Base-by-base conservation (phyloP, 495 filamentous ascomycete genomes). In the Ramalina intermedia region DNA sequence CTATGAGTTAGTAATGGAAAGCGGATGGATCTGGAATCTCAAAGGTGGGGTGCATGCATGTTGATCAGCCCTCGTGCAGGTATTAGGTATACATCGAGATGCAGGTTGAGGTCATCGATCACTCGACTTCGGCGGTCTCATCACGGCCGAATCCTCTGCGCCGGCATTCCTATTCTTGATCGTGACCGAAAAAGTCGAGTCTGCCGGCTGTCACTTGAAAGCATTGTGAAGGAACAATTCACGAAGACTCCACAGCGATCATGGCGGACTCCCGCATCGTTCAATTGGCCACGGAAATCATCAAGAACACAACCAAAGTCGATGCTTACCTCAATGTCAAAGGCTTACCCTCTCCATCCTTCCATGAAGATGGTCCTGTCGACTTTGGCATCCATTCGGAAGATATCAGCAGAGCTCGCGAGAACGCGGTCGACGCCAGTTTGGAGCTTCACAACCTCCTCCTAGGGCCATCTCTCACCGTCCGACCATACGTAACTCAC, bases 211-310 rank as follows among this genome's bases (percentile, higher is more conserved):
- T 13, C 7, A 2, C 5, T 2, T 13, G 2, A 0, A 33, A 33
- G 29, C 29, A 11, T 33, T 13, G 2, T 9, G 5, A 9, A 33
- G 8, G 23, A 33, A 11, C 12, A 9, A 33, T 33, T 7, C 29
- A 33, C 7, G 29, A 13, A 33, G 29, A 33, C 29, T 11, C 8
- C 17, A 41, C 2, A 0, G 2, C 39, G 16, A 65, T 35, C 60
- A 66, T 33, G 69, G 64, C 37, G 50, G 52, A 8, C 51, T 45
- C 1, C 46, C 37, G 47, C 14, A 49, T 49, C 37, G 17, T 37
- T 7, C 21, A 41, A 24, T 39, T 49, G n/a, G 37, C 47, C 8
- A 13, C 20, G 11, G 24, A 13, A 2, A 49, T 49, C 3, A 24
- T 39, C 9, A 6, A 41, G 11, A 27, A 42, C 6, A 49, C 47